Conservation (phyloP, 768 basidiomycete species). For the Lentinula raphanica region DNA sequence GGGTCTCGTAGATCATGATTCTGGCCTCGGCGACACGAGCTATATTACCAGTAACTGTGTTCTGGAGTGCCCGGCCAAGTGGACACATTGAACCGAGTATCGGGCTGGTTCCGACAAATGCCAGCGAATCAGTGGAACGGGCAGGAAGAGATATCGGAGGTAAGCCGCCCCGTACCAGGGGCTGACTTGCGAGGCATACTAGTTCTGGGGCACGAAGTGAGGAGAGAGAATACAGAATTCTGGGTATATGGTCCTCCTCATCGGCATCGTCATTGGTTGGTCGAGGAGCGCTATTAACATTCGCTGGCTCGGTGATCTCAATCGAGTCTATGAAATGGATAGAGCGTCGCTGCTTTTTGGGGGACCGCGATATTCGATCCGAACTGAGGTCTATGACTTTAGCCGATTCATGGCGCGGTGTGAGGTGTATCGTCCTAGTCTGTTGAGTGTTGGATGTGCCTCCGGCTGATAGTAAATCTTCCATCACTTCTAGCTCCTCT, state of each 20-base stretch:
- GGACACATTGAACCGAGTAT: not conserved
- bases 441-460: not conserved
- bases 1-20: not conserved
- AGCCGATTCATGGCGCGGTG: not conserved
- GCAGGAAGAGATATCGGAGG: not conserved
- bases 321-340: not conserved
- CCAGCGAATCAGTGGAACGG: not conserved
- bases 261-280: not conserved
- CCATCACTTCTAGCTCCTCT: not conserved
- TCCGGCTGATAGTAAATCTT: not conserved
- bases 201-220: not conserved
- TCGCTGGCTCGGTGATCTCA: not conserved
- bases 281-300: not conserved
- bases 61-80: not conserved
- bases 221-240: not conserved
- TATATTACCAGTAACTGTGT: slow-evolving; percentile 2
- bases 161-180: not conserved
- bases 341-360: not conserved
- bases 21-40: not conserved
- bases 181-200: slow-evolving; percentile 3
- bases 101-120: not conserved
- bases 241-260: not conserved
- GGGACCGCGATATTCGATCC: not conserved
- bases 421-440: not conserved
- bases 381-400: not conserved